Conservation (phyloP, 208 protist species). For the Acanthamoeba sp. region DNA sequence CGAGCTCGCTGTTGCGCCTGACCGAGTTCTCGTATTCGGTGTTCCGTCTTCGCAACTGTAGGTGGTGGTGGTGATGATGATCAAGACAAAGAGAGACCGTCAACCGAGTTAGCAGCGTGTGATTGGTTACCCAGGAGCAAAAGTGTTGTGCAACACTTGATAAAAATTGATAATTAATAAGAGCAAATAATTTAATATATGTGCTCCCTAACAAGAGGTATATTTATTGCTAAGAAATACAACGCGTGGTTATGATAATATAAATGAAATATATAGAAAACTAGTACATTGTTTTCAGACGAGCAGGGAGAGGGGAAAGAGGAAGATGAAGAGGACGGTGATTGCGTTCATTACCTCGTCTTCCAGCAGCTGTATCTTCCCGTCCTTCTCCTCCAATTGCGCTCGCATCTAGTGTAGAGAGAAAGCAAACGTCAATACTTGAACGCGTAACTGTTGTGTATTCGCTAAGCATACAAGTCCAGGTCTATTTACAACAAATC, state of each 20-base stretch:
- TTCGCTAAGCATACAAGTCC: neutral
- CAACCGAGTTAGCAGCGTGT: constrained; percentile 4
- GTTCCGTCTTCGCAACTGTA: neutral
- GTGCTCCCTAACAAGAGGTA: too few species aligned
- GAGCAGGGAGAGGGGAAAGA: constrained; percentile 7
- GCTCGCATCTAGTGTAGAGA: constrained; percentile 12
- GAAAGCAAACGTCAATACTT: neutral
- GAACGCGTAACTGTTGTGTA: too few species aligned
- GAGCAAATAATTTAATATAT: too few species aligned
- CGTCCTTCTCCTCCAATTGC: constrained; percentile 44
- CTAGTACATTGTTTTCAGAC: neutral
- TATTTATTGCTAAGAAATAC: neutral
- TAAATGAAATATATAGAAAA: too few species aligned
- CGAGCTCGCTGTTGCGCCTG: constrained; percentile 19
- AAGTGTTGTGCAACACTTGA: neutral
- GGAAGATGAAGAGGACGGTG: constrained; percentile 11
- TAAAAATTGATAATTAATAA: neutral
- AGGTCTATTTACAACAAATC: neutral
- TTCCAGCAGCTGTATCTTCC: constrained; percentile 40
- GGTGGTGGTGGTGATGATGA: too few species aligned
- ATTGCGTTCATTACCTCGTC: constrained; percentile 42
- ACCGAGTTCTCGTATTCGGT: neutral
- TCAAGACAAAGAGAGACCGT: too few species aligned
- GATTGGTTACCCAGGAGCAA: neutral
- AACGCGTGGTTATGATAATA: too few species aligned